Evolutionary conservation across 257 asterid genomes (phyloP).

Genomic region (Galeopsis tetrahit): DNA sequence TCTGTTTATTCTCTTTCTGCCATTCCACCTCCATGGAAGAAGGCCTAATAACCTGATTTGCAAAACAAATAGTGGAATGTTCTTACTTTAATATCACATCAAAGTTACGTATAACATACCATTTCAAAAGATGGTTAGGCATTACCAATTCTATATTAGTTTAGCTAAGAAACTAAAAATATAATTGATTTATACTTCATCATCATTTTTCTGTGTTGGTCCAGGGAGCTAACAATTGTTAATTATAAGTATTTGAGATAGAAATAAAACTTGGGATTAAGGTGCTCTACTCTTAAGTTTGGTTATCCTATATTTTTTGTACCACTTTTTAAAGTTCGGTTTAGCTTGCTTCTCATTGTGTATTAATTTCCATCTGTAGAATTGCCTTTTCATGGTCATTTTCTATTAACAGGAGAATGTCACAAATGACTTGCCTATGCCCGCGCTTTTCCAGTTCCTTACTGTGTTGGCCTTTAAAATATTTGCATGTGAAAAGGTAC

Average conservation of each 20-base stretch:
- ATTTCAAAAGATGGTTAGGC: conserved; percentile 3
- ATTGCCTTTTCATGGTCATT: conserved; percentile 28
- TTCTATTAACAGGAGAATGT: conserved; percentile 62
- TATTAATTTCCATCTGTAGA: conserved; percentile 17
- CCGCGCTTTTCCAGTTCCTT: conserved; percentile 93
- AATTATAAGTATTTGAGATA: conserved; percentile 14
- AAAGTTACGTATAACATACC: background rate
- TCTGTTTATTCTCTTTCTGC: conserved; percentile 2
- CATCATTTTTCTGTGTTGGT: background rate
- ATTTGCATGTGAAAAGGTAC: conserved; percentile 77
- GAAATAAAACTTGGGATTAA: conserved; percentile 13
- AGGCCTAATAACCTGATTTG: background rate
- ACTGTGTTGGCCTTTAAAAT: conserved; percentile 81
- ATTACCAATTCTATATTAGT: background rate
- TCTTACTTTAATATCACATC: background rate
- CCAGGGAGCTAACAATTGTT: conserved; percentile 9
- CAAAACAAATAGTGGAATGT: background rate
- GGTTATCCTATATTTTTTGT: conserved; percentile 11
- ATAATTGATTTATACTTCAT: background rate
- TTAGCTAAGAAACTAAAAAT: background rate
- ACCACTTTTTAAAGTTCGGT: background rate
- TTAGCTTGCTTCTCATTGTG: conserved; percentile 12
- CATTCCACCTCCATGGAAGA: conserved; percentile 11
- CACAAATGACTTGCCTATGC: conserved; percentile 85
- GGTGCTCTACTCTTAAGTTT: background rate